A percentile compares a stretch with the other conserved stretches of the same genome.
Evolutionary conservation across 2,329 filamentous ascomycete genomes (phyloP).

Genomic region (Allantophomopsis cytisporea): DNA sequence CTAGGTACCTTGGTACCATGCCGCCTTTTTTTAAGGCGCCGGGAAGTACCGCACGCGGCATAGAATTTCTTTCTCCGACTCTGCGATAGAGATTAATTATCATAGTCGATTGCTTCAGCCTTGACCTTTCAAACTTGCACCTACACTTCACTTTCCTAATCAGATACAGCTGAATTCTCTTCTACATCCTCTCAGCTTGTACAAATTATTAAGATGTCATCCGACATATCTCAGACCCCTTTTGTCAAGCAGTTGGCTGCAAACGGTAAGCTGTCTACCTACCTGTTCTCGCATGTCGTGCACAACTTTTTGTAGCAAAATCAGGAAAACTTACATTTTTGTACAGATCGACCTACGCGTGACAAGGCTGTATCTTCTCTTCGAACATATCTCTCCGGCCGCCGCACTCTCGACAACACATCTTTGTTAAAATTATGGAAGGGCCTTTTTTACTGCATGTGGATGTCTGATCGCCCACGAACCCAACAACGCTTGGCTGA

Average conservation of each 20-base stretch:
- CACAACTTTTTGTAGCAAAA: not conserved
- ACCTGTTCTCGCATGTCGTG: not conserved
- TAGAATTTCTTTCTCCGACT: too few species aligned
- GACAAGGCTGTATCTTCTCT: slow-evolving; percentile 68
- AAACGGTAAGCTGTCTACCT: slow-evolving; percentile 13
- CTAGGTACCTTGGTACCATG: too few species aligned
- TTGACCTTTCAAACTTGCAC: too few species aligned
- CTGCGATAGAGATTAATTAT: too few species aligned
- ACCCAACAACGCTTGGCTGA: slow-evolving; percentile 73
- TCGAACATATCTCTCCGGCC: slow-evolving; percentile 57
- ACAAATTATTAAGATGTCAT: slow-evolving; percentile 1
- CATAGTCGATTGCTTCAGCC: too few species aligned
- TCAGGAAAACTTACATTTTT: not conserved
- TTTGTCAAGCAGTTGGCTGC: slow-evolving; percentile 21
- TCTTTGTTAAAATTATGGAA: slow-evolving; percentile 89
- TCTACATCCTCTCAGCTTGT: too few species aligned
- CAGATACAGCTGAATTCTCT: too few species aligned
- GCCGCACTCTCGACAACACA: slow-evolving; percentile 43
- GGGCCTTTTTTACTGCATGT: slow-evolving; percentile 83
- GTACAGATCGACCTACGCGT: slow-evolving; percentile 61
- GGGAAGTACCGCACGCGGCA: too few species aligned
- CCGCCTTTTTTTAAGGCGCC: too few species aligned
- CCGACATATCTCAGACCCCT: slow-evolving; percentile 16
- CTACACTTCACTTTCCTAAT: too few species aligned
- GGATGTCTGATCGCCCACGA: slow-evolving; percentile 85